These are phyloP conservation scores for Colletotrichum lini DNA, from an alignment of 2,329 filamentous ascomycete species.

Conservation along the genomic window DNA sequence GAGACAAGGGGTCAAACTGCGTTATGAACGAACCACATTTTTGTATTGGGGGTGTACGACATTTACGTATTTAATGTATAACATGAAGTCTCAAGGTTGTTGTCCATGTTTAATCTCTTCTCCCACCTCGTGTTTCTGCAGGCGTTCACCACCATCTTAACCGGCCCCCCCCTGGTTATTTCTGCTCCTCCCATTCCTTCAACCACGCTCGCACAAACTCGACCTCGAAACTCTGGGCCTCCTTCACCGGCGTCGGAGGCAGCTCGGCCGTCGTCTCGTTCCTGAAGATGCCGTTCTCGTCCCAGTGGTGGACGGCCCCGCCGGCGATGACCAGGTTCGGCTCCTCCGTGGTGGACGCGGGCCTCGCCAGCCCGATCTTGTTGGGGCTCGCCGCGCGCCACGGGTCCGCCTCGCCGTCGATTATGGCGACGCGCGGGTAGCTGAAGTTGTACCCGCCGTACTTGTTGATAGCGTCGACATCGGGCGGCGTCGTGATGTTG, in stretches of 20 bases:
- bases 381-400: constrained; percentile 84
- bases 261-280: constrained; percentile 72
- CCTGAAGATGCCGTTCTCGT: constrained; percentile 76
- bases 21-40: too few species aligned
- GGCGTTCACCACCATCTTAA: neutral
- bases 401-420: constrained; percentile 85
- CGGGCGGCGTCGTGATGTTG: constrained; percentile 75
- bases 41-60: neutral
- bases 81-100: too few species aligned
- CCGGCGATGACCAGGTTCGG: constrained; percentile 80
- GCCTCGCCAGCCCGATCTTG: constrained; percentile 67
- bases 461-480: constrained; percentile 79
- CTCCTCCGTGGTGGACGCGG: constrained; percentile 73
- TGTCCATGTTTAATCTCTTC: neutral
- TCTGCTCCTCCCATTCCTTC: constrained; percentile 64
- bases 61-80: neutral
- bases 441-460: constrained; percentile 81
- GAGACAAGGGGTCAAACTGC: neutral
- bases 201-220: constrained; percentile 78
- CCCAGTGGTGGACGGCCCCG: constrained; percentile 83
- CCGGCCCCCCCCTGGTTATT: too few species aligned
- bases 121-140: neutral
- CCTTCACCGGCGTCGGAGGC: constrained; percentile 70
- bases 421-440: constrained; percentile 81
- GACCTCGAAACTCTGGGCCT: constrained; percentile 71